phyloP scores from a whole-genome alignment of 2,329 filamentous ascomycete species.

The Colletotrichum horii region DNA sequence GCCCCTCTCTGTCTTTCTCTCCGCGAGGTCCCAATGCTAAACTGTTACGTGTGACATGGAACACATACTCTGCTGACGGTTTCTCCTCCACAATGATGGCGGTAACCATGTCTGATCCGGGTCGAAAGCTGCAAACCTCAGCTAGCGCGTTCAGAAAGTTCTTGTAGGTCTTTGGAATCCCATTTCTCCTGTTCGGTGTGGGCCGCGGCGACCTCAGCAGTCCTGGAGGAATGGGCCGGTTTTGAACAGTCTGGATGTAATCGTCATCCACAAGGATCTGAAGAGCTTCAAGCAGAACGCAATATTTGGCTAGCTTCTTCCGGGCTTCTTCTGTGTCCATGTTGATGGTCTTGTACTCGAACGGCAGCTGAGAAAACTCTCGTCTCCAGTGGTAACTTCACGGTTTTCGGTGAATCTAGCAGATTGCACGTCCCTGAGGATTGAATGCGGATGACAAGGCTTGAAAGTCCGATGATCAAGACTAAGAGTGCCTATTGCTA shows the following conservation, averaged over 20 bases:
- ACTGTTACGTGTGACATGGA: not conserved
- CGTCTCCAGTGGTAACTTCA: not conserved
- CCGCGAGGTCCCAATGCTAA: fast-evolving
- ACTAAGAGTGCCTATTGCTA: not conserved
- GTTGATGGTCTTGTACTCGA: not conserved
- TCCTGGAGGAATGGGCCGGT: not conserved
- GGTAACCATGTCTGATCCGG: not conserved
- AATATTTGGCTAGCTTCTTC: not conserved
- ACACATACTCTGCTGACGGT: not conserved
- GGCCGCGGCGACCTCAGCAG: not conserved
- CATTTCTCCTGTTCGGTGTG: not conserved
- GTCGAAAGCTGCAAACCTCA: not conserved
- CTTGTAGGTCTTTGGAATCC: not conserved
- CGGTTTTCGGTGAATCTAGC: not conserved
- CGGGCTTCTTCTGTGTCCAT: not conserved
- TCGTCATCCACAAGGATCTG: not conserved
- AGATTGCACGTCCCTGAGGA: not conserved
- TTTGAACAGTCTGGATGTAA: not conserved
- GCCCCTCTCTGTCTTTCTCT: not conserved
- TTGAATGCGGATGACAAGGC: not conserved
- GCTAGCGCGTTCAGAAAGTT: not conserved
- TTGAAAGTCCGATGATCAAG: not conserved
- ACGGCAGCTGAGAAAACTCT: not conserved
- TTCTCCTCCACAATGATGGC: not conserved
- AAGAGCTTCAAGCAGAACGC: not conserved